Evolutionary conservation across 768 basidiomycete genomes (phyloP).

Genomic region (Agrocybe pediades): DNA sequence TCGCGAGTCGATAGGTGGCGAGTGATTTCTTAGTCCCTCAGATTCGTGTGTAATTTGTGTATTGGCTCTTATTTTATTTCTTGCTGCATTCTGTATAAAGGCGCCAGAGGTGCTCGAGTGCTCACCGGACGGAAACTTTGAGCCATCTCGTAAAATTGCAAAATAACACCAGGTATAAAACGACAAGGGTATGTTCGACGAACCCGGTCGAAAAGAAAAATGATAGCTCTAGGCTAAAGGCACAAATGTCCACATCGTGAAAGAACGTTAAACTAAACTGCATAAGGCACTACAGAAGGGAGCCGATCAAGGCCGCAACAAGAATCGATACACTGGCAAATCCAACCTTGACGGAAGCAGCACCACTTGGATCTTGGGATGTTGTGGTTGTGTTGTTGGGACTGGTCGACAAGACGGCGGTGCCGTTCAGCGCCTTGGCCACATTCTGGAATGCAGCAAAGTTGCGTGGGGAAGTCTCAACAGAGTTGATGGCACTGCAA

Average conservation of each 20-base stretch:
- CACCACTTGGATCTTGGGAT: constrained; percentile 26
- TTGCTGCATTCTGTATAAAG: constrained; percentile 10
- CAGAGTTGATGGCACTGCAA: constrained; percentile 56
- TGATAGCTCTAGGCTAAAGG: constrained; percentile 24
- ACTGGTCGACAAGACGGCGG: constrained; percentile 35
- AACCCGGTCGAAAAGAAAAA: constrained; percentile 21
- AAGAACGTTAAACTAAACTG: constrained; percentile 17
- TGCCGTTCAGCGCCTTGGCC: constrained; percentile 56
- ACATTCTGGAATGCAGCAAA: constrained; percentile 59
- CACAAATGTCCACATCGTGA: constrained; percentile 26
- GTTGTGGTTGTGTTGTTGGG: constrained; percentile 21
- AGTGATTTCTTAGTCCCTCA: constrained; percentile 18
- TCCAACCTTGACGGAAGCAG: constrained; percentile 33
- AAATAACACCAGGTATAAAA: constrained; percentile 17
- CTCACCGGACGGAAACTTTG: no score
- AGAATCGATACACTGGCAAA: constrained; percentile 30
- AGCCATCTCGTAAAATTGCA: constrained; percentile 11
- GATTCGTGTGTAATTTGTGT: constrained; percentile 1
- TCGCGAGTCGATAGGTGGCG: constrained; percentile 42
- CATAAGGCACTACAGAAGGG: constrained; percentile 30
- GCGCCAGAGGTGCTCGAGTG: no score
- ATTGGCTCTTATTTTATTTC: background rate
- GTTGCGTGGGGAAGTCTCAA: constrained; percentile 47
- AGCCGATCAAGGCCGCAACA: constrained; percentile 30
- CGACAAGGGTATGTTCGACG: constrained; percentile 20